Evolutionary conservation across 805 yeast genomes (phyloP).

Genomic region (Starmerella apis): DNA sequence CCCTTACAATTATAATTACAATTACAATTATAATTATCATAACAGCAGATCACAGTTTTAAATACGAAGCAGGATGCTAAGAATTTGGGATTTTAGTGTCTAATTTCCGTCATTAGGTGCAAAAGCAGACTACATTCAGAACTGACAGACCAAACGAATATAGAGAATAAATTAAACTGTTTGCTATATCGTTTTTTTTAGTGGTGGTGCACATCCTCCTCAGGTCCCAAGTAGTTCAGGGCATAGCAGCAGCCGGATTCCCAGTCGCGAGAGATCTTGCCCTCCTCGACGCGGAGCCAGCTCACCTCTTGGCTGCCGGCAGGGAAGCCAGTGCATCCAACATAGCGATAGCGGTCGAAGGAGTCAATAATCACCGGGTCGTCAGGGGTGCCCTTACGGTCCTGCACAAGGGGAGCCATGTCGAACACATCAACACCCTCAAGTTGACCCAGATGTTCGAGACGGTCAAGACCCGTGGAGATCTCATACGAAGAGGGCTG

Average conservation of each 20-base stretch:
- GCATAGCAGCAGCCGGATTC: conserved; percentile 95
- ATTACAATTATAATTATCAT: too few relatives aligned
- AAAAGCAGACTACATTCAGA: too few relatives aligned
- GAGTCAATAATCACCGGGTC: conserved; percentile 87
- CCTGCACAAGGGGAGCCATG: conserved; percentile 72
- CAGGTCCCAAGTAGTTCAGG: conserved; percentile 74
- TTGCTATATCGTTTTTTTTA: conserved; percentile 5
- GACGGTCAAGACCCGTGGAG: conserved; percentile 96
- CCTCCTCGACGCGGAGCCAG: conserved; percentile 85
- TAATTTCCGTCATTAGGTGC: too few relatives aligned
- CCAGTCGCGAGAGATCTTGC: conserved; percentile 89
- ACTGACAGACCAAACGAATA: neutral
- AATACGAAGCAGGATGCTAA: too few relatives aligned
- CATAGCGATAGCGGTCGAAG: conserved; percentile 84
- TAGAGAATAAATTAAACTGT: conserved; percentile 1
- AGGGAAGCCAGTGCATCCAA: conserved; percentile 95
- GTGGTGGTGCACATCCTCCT: conserved; percentile 25
- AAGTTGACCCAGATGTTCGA: conserved; percentile 83
- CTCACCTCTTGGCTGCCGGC: conserved; percentile 81
- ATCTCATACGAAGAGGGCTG: conserved; percentile 92
- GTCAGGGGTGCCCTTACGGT: conserved; percentile 80
- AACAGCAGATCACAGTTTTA: too few relatives aligned
- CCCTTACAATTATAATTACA: too few relatives aligned
- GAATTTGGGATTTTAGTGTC: too few relatives aligned
- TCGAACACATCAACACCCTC: conserved; percentile 91